Percentiles rank a stretch among this genome's conserved stretches.
phyloP scores from a whole-genome alignment of 805 yeast genomes.

The Ascoidea rubescens region DNA sequence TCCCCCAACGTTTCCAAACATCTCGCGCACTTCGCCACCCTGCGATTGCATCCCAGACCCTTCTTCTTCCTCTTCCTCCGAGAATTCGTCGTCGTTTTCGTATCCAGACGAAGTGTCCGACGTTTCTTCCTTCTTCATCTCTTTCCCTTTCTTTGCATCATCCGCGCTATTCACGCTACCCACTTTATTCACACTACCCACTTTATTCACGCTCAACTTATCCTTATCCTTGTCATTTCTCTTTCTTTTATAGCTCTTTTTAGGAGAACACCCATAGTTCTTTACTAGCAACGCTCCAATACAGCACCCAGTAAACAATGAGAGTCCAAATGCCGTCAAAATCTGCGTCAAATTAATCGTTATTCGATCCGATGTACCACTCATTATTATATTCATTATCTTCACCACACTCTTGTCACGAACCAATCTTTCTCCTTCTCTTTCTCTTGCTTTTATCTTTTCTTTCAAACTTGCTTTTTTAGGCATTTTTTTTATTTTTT shows the following conservation, averaged over 20 bases:
- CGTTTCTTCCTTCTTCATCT: background rate
- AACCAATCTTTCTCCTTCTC: too few species aligned
- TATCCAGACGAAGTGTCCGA: background rate
- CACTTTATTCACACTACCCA: too few species aligned
- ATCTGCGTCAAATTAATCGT: background rate
- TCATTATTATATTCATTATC: background rate
- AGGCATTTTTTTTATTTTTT: too few species aligned
- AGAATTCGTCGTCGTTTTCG: background rate
- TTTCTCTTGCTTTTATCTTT: too few species aligned
- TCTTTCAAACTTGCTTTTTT: too few species aligned
- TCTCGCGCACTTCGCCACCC: conserved; percentile 20
- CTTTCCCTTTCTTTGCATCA: background rate
- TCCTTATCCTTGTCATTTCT: background rate
- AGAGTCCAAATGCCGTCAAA: background rate
- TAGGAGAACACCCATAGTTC: background rate
- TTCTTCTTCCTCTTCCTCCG: background rate
- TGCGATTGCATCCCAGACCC: background rate
- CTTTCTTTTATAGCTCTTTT: too few species aligned
- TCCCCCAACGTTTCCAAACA: conserved; percentile 57
- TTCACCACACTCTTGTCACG: too few species aligned
- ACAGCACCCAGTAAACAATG: background rate
- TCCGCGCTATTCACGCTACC: background rate
- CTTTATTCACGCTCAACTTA: background rate
- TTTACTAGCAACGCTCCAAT: background rate
- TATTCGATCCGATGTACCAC: background rate